Percentiles rank a stretch among this genome's conserved stretches.
These are phyloP conservation scores for Colletotrichum eleusines DNA, from an alignment of 2,329 filamentous ascomycete species.

Conservation along the genomic window DNA sequence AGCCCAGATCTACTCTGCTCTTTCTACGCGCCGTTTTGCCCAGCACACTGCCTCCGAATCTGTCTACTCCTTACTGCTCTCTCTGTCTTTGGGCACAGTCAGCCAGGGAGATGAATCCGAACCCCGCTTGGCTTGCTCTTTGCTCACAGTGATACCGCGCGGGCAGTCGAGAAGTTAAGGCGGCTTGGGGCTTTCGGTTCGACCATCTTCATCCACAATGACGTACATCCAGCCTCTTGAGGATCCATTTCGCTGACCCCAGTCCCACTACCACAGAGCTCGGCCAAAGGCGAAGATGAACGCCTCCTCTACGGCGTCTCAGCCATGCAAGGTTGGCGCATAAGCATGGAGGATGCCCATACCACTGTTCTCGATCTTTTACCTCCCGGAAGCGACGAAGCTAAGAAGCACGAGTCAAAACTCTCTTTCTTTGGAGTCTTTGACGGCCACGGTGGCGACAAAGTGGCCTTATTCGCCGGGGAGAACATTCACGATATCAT, in stretches of 20 bases:
- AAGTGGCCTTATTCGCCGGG: conserved; percentile 93
- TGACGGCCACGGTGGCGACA: conserved; percentile 96
- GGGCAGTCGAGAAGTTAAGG: conserved; percentile 24
- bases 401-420: conserved; percentile 76
- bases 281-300: conserved; percentile 91
- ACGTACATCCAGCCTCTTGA: conserved; percentile 21
- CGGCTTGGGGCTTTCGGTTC: not conserved
- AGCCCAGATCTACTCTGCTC: not conserved
- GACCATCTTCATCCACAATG: conserved; percentile 16
- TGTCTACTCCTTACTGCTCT: conserved; percentile 3
- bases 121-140: conserved; percentile 19
- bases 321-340: conserved; percentile 99
- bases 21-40: conserved; percentile 7
- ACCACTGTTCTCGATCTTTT: conserved; percentile 90
- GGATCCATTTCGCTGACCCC: conserved; percentile 28
- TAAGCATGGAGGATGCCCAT: conserved; percentile 99
- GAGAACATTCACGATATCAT: conserved; percentile 95
- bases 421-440: conserved; percentile 98
- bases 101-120: not conserved
- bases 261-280: conserved; percentile 70
- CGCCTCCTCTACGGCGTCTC: conserved; percentile 93
- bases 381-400: conserved; percentile 64
- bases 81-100: not conserved
- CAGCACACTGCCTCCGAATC: not conserved
- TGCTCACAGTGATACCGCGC: conserved; percentile 20